Conservation (phyloP, 2,329 filamentous ascomycete species). For the Fusarium liriodendri region DNA sequence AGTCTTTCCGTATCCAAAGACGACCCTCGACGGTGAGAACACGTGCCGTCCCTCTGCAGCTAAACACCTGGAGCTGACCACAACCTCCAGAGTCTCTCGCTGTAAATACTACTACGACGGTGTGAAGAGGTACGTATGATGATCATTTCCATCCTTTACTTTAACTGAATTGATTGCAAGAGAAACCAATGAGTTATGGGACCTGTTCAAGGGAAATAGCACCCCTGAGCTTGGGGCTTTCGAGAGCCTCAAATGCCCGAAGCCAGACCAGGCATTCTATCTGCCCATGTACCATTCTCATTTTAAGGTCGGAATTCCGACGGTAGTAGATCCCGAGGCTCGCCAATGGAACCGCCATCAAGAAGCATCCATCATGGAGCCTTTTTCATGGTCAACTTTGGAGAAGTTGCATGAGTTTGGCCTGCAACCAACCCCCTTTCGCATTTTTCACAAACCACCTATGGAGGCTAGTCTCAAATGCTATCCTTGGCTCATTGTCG, state of each 20-base stretch:
- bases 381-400: conserved; percentile 22
- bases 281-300: conserved; percentile 27
- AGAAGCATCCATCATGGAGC: neutral
- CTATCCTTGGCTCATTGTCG: conserved; percentile 37
- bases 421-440: conserved; percentile 7
- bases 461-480: conserved; percentile 14
- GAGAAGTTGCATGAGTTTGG: conserved; percentile 1
- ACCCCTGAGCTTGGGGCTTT: neutral
- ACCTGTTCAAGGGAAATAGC: neutral
- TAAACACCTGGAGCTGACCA: neutral
- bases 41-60: neutral
- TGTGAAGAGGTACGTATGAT: conserved; percentile 2
- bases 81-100: conserved; percentile 3
- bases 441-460: neutral
- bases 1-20: neutral
- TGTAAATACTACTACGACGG: conserved; percentile 34
- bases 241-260: conserved; percentile 10
- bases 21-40: neutral
- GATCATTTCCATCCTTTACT: neutral
- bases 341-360: conserved; percentile 7
- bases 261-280: conserved; percentile 26
- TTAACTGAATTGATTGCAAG: neutral
- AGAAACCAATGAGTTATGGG: neutral
- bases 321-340: neutral
- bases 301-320: neutral